These are phyloP conservation scores for Saccharomycopsis sp. DNA, from an alignment of 805 yeast genomes.

Conservation along the genomic window DNA sequence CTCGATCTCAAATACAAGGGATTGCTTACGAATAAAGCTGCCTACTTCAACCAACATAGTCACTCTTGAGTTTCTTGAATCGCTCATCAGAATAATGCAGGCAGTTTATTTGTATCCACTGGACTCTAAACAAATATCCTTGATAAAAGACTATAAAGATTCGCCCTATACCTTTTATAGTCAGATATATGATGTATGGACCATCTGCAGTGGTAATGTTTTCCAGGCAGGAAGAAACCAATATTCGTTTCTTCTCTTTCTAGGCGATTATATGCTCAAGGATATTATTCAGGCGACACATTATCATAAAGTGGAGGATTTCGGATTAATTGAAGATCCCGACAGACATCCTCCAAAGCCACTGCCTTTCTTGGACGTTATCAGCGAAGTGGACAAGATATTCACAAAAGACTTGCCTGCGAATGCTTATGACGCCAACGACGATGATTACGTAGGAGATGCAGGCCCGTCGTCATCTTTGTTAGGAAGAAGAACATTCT, in stretches of 20 bases:
- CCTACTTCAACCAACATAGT: neutral
- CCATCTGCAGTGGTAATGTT: neutral
- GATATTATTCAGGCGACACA: neutral
- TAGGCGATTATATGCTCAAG: slow-evolving; percentile 5
- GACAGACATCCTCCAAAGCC: too few species aligned
- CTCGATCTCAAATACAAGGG: too few species aligned
- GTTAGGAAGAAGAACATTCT: neutral
- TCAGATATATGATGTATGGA: neutral
- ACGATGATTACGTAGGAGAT: neutral
- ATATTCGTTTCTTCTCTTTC: neutral
- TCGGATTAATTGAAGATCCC: neutral
- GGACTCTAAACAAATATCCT: neutral
- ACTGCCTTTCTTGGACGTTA: too few species aligned
- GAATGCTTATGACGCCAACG: neutral
- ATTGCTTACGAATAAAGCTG: too few species aligned
- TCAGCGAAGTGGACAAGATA: neutral
- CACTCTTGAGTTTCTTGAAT: neutral
- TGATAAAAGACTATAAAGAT: neutral
- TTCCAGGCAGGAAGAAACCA: neutral
- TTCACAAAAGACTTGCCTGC: neutral
- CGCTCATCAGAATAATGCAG: neutral
- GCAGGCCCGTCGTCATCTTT: too few species aligned
- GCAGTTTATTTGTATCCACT: neutral
- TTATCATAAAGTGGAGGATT: neutral
- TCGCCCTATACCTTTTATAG: neutral